Conservation (phyloP, 371 early-diverging fungal genomes). For the Lichtheimia corymbifera region DNA sequence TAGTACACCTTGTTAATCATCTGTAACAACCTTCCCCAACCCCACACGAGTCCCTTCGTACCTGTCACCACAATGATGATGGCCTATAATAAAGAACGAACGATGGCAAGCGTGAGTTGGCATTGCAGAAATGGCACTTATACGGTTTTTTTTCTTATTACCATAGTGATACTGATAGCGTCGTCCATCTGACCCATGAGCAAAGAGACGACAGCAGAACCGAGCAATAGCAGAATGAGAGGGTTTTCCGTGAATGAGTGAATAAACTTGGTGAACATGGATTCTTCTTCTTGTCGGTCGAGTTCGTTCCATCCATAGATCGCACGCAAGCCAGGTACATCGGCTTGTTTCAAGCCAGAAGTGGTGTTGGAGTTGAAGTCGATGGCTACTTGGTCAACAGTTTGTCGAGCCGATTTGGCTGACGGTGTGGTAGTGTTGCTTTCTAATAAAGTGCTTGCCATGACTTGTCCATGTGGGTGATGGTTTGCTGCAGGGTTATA, state of each 20-base stretch:
- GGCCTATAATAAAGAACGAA: conserved; percentile 52
- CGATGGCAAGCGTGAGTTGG: conserved; percentile 2
- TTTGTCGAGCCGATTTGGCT: conserved; percentile 61
- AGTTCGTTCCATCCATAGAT: conserved; percentile 62
- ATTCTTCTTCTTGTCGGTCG: conserved; percentile 47
- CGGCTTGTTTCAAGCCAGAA: conserved; percentile 54
- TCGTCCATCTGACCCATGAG: conserved; percentile 90
- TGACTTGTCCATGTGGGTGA: not conserved
- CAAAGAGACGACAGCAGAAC: conserved; percentile 82
- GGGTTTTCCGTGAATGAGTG: conserved; percentile 65
- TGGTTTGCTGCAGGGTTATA: too few species aligned
- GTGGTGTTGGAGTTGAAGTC: conserved; percentile 54
- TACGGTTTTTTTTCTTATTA: conserved; percentile 25
- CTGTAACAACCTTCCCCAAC: not conserved
- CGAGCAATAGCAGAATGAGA: conserved; percentile 85
- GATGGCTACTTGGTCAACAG: conserved; percentile 50
- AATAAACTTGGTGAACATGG: conserved; percentile 41
- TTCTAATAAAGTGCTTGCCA: conserved; percentile 13
- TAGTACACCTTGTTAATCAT: conserved; percentile 19
- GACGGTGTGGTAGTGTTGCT: conserved; percentile 50
- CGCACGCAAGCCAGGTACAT: conserved; percentile 54
- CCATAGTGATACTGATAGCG: conserved; percentile 92
- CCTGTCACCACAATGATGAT: conserved; percentile 87
- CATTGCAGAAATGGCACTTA: not conserved
- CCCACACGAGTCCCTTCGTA: conserved; percentile 34